These are phyloP conservation scores for Coprinopsis marcescibilis DNA, from an alignment of 768 basidiomycete species.

Conservation along the genomic window DNA sequence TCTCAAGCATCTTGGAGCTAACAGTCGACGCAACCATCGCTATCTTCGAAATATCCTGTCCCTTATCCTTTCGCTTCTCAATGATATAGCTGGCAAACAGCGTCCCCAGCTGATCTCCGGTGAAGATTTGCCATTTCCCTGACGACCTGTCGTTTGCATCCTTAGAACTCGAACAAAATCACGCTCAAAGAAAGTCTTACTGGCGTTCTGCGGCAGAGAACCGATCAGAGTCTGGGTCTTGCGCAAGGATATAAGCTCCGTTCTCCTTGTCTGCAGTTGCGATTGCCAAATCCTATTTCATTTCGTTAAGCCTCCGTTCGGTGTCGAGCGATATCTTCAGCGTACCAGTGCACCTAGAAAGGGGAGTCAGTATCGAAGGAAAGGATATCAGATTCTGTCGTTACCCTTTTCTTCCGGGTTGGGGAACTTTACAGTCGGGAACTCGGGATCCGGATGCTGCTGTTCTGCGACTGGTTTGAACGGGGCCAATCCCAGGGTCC, in stretches of 20 bases:
- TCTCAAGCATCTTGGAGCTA: conserved; percentile 83
- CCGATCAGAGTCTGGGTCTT: conserved; percentile 85
- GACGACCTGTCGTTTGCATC: conserved; percentile 25
- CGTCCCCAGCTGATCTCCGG: conserved; percentile 78
- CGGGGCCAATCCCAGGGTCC: conserved; percentile 49
- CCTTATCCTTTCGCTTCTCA: conserved; percentile 35
- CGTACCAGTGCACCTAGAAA: conserved; percentile 2
- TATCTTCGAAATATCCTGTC: conserved; percentile 48
- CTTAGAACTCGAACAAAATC: conserved; percentile 3
- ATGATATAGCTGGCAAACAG: conserved; percentile 41
- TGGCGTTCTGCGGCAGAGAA: conserved; percentile 72
- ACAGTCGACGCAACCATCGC: conserved; percentile 89
- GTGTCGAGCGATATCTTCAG: background rate
- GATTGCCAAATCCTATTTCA: conserved; percentile 62
- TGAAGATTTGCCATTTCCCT: conserved; percentile 66
- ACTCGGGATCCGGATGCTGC: conserved; percentile 72
- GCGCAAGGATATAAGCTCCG: conserved; percentile 69
- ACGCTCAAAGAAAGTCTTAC: conserved; percentile 31
- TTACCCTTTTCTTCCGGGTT: conserved; percentile 89
- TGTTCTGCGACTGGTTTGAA: conserved; percentile 63
- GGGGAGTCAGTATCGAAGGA: background rate
- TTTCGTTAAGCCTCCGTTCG: background rate
- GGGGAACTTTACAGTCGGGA: conserved; percentile 79
- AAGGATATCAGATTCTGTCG: background rate
- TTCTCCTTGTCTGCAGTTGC: conserved; percentile 47